Evolutionary conservation across 2,329 filamentous ascomycete species (phyloP).

Genomic region (Aspergillus novoparasiticus): DNA sequence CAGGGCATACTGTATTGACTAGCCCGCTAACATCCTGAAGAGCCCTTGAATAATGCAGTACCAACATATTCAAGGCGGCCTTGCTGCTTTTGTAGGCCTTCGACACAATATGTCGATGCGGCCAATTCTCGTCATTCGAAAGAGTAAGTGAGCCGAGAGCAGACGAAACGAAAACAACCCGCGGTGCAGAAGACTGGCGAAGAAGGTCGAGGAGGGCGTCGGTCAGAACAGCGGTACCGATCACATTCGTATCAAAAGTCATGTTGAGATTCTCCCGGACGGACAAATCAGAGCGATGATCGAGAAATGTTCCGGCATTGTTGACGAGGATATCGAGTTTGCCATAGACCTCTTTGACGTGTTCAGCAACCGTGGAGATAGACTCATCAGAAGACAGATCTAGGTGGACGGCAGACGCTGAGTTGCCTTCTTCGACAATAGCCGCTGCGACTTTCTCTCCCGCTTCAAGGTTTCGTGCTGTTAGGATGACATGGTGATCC

Average conservation of each 20-base stretch:
- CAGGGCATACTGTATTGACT: not conserved
- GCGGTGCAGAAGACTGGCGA: conserved; percentile 29
- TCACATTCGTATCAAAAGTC: conserved; percentile 44
- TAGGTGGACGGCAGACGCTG: conserved; percentile 30
- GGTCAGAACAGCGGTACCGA: conserved; percentile 43
- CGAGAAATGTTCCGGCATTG: conserved; percentile 16
- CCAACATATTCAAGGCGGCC: conserved; percentile 49
- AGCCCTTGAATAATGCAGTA: conserved; percentile 40
- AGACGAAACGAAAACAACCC: conserved; percentile 45
- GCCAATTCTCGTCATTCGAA: conserved; percentile 29
- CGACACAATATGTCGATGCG: conserved; percentile 31
- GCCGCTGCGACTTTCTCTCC: conserved; percentile 14
- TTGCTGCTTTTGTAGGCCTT: conserved; percentile 47
- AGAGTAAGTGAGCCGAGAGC: conserved; percentile 37
- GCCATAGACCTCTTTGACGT: conserved; percentile 56
- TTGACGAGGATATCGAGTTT: conserved; percentile 27
- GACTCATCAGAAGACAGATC: conserved; percentile 54
- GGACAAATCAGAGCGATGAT: not conserved
- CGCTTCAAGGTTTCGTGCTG: conserved; percentile 16
- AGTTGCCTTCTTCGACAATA: conserved; percentile 6
- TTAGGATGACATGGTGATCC: conserved; percentile 26
- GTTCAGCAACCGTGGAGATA: conserved; percentile 57
- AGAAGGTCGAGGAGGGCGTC: conserved; percentile 38
- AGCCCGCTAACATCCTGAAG: not conserved
- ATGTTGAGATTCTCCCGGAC: conserved; percentile 30